These are phyloP conservation scores for Achlya hypogyna DNA, from an alignment of 352 stramenopile genomes.

Conservation along the genomic window DNA sequence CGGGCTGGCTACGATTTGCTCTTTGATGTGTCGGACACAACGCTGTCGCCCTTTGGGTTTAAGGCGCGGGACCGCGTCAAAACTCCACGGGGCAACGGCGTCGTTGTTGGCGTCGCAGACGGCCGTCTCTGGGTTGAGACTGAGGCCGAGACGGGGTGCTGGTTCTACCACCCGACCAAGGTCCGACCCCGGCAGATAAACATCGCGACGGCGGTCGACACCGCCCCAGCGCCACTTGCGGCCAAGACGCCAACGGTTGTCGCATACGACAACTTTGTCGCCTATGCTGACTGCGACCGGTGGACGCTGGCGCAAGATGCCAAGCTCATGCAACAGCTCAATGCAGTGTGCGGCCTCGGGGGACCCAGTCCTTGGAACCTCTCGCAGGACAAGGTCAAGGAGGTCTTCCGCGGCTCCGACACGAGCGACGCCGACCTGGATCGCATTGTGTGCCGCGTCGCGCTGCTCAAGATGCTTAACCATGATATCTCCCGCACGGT, in stretches of 20 bases:
- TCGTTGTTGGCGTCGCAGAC: conserved; percentile 50
- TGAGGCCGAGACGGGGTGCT: conserved; percentile 60
- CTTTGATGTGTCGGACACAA: conserved; percentile 46
- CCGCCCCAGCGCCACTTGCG: not conserved
- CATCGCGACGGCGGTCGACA: not conserved
- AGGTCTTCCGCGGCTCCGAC: not conserved
- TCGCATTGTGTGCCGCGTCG: conserved; percentile 39
- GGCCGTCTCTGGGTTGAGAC: conserved; percentile 70
- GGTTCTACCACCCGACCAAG: conserved; percentile 72
- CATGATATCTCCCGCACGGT: conserved; percentile 53
- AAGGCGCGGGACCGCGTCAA: conserved; percentile 48
- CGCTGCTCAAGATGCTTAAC: conserved; percentile 67
- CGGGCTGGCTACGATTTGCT: conserved; percentile 48
- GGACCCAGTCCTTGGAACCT: conserved; percentile 18
- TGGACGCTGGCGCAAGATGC: conserved; percentile 13
- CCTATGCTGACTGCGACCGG: conserved; percentile 9
- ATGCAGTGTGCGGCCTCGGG: not conserved
- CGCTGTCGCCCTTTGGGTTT: conserved; percentile 39
- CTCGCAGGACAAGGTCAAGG: conserved; percentile 9
- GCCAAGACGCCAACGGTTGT: not conserved
- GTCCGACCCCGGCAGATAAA: conserved; percentile 25
- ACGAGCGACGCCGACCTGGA: conserved; percentile 8
- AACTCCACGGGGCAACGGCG: conserved; percentile 61
- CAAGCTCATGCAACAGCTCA: conserved; percentile 5
- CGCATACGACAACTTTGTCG: not conserved